Conservation (phyloP, 345 rosid species). For the Laguncularia racemosa region DNA sequence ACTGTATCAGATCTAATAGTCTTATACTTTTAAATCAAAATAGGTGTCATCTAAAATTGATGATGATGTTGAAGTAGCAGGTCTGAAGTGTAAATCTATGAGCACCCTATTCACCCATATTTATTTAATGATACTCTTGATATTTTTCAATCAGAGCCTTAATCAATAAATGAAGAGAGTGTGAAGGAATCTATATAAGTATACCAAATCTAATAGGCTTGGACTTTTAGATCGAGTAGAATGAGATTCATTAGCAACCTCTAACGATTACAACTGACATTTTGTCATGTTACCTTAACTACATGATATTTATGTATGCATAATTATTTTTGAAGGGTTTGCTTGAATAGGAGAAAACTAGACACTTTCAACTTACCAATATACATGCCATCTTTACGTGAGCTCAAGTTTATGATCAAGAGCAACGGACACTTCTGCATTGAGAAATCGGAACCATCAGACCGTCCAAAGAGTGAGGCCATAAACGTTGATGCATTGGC, state of each 20-base stretch:
- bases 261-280: background rate
- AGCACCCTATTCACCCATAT: too few species aligned
- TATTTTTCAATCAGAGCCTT: background rate
- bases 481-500: conserved; percentile 25
- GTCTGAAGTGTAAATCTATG: too few species aligned
- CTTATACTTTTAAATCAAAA: too few species aligned
- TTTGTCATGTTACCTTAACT: background rate
- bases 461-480: conserved; percentile 17
- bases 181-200: too few species aligned
- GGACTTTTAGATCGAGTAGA: too few species aligned
- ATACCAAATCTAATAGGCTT: too few species aligned
- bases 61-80: too few species aligned
- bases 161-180: too few species aligned
- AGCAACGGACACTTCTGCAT: conserved; percentile 28
- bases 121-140: too few species aligned
- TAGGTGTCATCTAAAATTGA: too few species aligned
- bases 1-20: too few species aligned
- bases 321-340: conserved; percentile 20
- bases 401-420: conserved; percentile 26
- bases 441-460: conserved; percentile 32
- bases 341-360: conserved; percentile 37
- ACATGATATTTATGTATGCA: background rate
- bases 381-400: conserved; percentile 28
- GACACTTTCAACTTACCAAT: conserved; percentile 49
- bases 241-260: too few species aligned